Conservation (phyloP, 768 basidiomycete genomes). For the Russula olivacea region DNA sequence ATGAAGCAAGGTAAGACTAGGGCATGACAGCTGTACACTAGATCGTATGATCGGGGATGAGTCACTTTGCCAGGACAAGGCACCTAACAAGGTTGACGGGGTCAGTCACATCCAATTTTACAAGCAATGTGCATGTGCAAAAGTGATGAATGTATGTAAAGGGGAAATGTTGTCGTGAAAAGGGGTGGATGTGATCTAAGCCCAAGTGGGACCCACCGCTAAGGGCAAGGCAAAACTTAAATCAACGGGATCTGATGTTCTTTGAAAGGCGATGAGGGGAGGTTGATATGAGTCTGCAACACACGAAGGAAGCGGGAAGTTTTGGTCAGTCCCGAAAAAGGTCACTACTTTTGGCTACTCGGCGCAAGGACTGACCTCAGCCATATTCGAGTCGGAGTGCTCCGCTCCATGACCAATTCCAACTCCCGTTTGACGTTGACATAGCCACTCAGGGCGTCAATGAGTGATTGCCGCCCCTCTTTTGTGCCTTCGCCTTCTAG, state of each 20-base stretch:
- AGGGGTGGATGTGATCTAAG: neutral
- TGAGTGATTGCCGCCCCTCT: slow-evolving; percentile 51
- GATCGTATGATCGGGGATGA: neutral
- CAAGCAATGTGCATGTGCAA: neutral
- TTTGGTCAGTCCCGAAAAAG: neutral
- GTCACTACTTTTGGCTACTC: neutral
- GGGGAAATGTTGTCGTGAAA: neutral
- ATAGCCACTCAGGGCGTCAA: slow-evolving; percentile 48
- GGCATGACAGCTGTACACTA: neutral
- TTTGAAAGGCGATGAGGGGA: neutral
- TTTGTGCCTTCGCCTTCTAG: slow-evolving; percentile 73
- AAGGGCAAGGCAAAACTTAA: neutral
- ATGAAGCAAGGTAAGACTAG: neutral
- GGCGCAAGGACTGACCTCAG: slow-evolving; percentile 43
- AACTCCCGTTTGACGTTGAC: slow-evolving; percentile 33
- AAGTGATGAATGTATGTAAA: neutral
- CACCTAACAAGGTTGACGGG: neutral
- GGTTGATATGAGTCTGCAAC: slow-evolving; percentile 9
- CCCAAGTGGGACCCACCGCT: too few species aligned
- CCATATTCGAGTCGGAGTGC: slow-evolving; percentile 55
- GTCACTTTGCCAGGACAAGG: too few species aligned
- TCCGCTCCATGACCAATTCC: slow-evolving; percentile 61
- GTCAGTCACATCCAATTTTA: too few species aligned
- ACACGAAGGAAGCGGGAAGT: neutral
- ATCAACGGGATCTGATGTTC: neutral